Evolutionary conservation across 1,284 basidiomycete genomes (phyloP).

Genomic region (Ganoderma resinaceum): DNA sequence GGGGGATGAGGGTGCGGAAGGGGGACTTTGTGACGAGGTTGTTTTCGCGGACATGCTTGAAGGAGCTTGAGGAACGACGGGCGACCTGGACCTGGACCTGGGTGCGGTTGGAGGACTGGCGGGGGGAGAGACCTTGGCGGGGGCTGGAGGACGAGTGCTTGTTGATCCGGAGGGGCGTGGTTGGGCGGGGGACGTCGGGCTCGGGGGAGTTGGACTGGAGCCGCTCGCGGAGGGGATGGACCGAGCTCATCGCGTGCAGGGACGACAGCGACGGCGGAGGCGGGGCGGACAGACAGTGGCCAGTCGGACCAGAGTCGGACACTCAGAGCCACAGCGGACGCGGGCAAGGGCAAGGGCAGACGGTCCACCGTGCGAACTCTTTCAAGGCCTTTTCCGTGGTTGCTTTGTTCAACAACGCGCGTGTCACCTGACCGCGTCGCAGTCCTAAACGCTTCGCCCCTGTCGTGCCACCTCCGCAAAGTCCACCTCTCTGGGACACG

Average conservation of each 20-base stretch:
- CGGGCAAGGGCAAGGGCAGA: background rate
- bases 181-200: conserved; percentile 42
- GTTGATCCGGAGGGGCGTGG: conserved; percentile 71
- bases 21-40: conserved; percentile 90
- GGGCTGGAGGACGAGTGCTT: conserved; percentile 57
- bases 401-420: conserved; percentile 31
- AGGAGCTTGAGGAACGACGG: conserved; percentile 82
- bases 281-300: background rate
- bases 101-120: conserved; percentile 32
- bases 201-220: conserved; percentile 70
- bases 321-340: background rate
- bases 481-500: background rate
- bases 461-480: background rate
- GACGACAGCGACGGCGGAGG: conserved; percentile 22
- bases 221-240: conserved; percentile 59
- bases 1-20: conserved; percentile 75
- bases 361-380: conserved; percentile 29
- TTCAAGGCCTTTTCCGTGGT: background rate
- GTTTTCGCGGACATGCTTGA: conserved; percentile 82
- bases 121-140: conserved; percentile 61
- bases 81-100: conserved; percentile 58
- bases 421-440: conserved; percentile 31
- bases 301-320: too few relatives aligned
- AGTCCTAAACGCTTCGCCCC: background rate
- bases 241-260: conserved; percentile 38